Percentiles rank a stretch among this genome's conserved stretches.
Evolutionary conservation across 805 yeast species (phyloP).

Genomic region (Pichia nanzhaoensis): DNA sequence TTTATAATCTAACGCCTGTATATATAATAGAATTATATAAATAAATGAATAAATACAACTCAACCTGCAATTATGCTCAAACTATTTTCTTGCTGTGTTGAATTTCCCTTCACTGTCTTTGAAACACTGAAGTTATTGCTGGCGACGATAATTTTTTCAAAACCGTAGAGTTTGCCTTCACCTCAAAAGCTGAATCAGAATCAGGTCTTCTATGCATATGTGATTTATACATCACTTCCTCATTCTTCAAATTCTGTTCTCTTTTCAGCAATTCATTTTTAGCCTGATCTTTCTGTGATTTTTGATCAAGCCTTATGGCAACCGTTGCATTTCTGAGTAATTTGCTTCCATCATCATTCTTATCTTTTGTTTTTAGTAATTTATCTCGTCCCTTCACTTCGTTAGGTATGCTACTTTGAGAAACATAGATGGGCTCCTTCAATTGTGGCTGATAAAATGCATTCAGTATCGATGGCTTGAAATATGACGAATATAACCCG

Average conservation of each 20-base stretch:
- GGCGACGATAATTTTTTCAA: too few species aligned
- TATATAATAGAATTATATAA: too few species aligned
- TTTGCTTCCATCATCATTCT: background rate
- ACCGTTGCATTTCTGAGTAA: background rate
- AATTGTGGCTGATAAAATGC: conserved; percentile 23
- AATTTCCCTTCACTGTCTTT: too few species aligned
- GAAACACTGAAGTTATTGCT: too few species aligned
- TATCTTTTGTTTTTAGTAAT: too few species aligned
- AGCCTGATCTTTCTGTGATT: conserved; percentile 6
- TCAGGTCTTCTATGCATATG: background rate
- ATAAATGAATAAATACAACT: too few species aligned
- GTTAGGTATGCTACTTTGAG: background rate
- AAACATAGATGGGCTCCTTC: conserved; percentile 22
- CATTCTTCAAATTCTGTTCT: conserved; percentile 10
- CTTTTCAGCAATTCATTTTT: conserved; percentile 12
- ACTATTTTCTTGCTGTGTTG: background rate
- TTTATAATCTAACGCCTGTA: background rate
- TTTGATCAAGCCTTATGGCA: conserved; percentile 4
- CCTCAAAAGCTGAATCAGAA: too few species aligned
- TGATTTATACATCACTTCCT: background rate
- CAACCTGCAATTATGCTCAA: too few species aligned
- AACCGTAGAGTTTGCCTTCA: too few species aligned
- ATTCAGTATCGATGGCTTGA: conserved; percentile 13
- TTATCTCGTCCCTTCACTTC: background rate
- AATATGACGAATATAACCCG: conserved; percentile 5